Evolutionary conservation across 1,284 basidiomycete genomes (phyloP).

Genomic region (Puccinia coronata): DNA sequence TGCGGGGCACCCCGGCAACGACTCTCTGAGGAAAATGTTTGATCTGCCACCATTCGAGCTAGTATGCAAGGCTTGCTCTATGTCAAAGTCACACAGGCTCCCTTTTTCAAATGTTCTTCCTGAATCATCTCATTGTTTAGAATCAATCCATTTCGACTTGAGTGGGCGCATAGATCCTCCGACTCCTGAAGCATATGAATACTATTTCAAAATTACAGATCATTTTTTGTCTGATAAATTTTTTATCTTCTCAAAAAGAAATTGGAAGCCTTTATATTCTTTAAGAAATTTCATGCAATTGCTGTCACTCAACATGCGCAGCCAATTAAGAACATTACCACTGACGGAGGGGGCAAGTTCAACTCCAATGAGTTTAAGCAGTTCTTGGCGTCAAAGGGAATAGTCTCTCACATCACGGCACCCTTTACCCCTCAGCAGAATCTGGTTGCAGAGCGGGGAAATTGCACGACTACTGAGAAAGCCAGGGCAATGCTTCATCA

Average conservation of each 20-base stretch:
- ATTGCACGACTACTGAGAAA: conserved; percentile 18
- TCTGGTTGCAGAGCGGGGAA: neutral
- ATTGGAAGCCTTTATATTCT: conserved; percentile 20
- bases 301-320: conserved; percentile 53
- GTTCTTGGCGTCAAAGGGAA: conserved; percentile 50
- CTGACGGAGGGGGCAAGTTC: conserved; percentile 57
- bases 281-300: neutral
- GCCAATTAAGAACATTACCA: conserved; percentile 57
- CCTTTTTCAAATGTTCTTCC: neutral
- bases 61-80: neutral
- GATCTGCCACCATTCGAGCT: neutral
- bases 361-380: neutral
- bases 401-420: neutral
- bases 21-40: neutral
- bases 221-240: neutral
- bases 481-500: neutral
- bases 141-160: conserved; percentile 3
- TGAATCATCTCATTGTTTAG: neutral
- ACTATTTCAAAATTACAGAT: conserved; percentile 16
- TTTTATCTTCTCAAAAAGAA: neutral
- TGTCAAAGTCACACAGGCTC: conserved; percentile 22
- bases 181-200: neutral
- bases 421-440: conserved; percentile 18
- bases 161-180: neutral
- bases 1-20: neutral